Percentiles rank a stretch among this genome's conserved stretches.
Conservation (phyloP, 1,284 basidiomycete genomes). For the Apiotrichum porosum region DNA sequence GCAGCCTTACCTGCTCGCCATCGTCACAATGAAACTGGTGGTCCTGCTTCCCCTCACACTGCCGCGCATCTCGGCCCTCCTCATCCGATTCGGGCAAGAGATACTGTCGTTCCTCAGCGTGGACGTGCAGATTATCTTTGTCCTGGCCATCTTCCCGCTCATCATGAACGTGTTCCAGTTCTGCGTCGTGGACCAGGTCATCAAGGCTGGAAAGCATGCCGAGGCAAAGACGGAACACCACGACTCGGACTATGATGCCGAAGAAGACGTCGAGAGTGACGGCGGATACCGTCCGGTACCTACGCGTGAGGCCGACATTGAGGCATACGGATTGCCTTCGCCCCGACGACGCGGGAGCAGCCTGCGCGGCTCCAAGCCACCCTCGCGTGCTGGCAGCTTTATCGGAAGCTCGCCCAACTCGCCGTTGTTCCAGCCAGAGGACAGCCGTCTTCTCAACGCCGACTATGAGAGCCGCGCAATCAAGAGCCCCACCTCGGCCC, state of each 20-base stretch:
- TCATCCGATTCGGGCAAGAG: slow-evolving; percentile 73
- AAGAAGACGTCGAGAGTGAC: slow-evolving; percentile 9
- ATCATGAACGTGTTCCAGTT: slow-evolving; percentile 83
- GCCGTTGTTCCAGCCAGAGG: not conserved
- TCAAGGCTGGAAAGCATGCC: slow-evolving; percentile 36
- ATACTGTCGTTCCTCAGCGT: slow-evolving; percentile 72
- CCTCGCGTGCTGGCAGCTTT: slow-evolving; percentile 2
- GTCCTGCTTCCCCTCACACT: slow-evolving; percentile 65
- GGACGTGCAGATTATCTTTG: slow-evolving; percentile 73
- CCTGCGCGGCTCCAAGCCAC: not conserved
- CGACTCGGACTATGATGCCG: not conserved
- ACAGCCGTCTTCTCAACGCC: not conserved
- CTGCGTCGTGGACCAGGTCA: slow-evolving; percentile 48
- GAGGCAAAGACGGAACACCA: slow-evolving; percentile 1
- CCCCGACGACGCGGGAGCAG: slow-evolving; percentile 3
- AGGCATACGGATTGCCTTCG: not conserved
- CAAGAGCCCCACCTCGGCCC: too few relatives aligned
- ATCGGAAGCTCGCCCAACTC: not conserved
- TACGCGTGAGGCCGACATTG: slow-evolving; percentile 3
- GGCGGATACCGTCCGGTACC: slow-evolving; percentile 8
- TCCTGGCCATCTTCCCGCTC: slow-evolving; percentile 89
- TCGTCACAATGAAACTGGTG: slow-evolving; percentile 84
- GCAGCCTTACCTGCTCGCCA: slow-evolving; percentile 72
- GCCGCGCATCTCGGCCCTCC: slow-evolving; percentile 59
- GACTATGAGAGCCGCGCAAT: too few relatives aligned